Conservation (phyloP, 257 asterid genomes). For the Solanum tarapatanum region DNA sequence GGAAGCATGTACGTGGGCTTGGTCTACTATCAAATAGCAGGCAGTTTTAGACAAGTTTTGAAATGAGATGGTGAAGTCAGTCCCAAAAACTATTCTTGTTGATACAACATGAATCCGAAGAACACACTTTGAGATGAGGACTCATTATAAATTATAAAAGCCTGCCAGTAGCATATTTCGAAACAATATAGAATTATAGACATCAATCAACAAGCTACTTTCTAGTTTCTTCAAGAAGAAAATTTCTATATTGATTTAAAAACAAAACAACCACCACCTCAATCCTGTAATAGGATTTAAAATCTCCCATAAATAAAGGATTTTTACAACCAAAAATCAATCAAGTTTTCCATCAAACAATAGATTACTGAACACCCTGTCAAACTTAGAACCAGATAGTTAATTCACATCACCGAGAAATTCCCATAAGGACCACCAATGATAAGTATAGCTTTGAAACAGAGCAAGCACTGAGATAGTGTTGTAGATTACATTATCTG, state of each 20-base stretch:
- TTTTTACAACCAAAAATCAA: not conserved
- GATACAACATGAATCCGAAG: not conserved
- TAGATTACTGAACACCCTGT: not conserved
- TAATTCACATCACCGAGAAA: not conserved
- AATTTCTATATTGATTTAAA: not conserved
- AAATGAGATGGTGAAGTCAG: not conserved
- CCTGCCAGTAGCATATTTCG: not conserved
- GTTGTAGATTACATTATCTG: not conserved
- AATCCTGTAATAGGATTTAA: not conserved
- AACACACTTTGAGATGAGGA: not conserved
- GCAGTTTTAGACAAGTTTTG: not conserved
- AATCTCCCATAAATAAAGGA: not conserved
- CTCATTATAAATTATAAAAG: not conserved
- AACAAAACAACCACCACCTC: not conserved
- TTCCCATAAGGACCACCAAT: not conserved
- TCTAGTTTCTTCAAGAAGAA: not conserved
- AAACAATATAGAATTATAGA: not conserved
- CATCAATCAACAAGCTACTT: not conserved
- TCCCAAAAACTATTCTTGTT: not conserved
- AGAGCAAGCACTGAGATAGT: not conserved
- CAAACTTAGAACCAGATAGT: not conserved
- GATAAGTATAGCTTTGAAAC: not conserved
- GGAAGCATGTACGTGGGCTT: not conserved
- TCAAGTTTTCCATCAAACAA: not conserved
- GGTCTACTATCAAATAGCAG: not conserved